Conservation (phyloP, 495 filamentous ascomycete species). For the Penicillium paradoxum region DNA sequence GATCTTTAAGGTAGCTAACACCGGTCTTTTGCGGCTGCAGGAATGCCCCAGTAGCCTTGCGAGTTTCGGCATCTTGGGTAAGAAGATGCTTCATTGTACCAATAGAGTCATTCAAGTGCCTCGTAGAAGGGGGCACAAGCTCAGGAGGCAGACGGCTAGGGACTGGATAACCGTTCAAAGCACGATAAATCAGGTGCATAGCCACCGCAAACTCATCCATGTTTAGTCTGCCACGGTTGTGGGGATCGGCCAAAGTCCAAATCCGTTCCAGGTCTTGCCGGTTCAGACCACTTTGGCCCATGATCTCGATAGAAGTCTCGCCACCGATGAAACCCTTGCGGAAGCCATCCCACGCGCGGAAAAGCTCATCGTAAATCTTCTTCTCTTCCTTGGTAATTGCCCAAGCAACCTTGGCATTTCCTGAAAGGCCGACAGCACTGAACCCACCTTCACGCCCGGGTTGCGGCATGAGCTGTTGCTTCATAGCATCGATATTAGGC, state of each 20-base stretch:
- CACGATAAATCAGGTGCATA: conserved; percentile 98
- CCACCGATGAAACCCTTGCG: conserved; percentile 90
- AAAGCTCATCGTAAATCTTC: conserved; percentile 91
- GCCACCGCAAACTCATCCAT: conserved; percentile 98
- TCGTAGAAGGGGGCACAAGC: conserved; percentile 91
- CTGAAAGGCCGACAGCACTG: conserved; percentile 80
- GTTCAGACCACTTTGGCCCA: conserved; percentile 90
- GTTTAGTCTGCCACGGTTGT: conserved; percentile 88
- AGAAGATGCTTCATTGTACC: conserved; percentile 89
- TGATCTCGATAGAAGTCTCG: conserved; percentile 93
- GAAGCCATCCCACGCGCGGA: conserved; percentile 95
- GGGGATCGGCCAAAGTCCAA: conserved; percentile 92
- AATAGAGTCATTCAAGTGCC: conserved; percentile 86
- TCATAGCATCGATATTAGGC: conserved; percentile 88
- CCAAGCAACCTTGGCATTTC: conserved; percentile 96
- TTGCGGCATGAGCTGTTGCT: conserved; percentile 98
- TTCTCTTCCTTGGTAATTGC: conserved; percentile 99
- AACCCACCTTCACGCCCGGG: conserved; percentile 88
- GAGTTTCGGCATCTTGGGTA: conserved; percentile 79
- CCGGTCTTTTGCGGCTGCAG: conserved; percentile 94
- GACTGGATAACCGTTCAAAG: conserved; percentile 90
- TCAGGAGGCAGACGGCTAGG: conserved; percentile 90
- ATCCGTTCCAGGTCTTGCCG: conserved; percentile 84
- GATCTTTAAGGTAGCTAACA: conserved; percentile 92
- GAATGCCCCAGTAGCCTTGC: conserved; percentile 78